These are phyloP conservation scores for Salvia rosmarinus DNA, from an alignment of 257 asterid genomes.

Conservation along the genomic window DNA sequence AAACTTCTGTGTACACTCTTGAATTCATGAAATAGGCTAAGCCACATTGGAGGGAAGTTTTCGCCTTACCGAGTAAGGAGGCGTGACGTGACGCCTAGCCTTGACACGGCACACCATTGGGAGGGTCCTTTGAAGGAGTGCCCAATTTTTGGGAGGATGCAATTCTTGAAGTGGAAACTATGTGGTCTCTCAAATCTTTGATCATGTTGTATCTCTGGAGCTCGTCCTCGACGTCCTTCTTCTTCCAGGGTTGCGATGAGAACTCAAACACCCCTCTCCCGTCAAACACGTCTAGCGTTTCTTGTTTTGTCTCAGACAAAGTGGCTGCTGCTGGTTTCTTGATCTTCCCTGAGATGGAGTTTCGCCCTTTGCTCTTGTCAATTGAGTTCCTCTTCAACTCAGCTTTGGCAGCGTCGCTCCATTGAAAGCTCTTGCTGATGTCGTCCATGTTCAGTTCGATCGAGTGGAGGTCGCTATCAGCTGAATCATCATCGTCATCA, in stretches of 20 bases:
- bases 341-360: conserved; percentile 48
- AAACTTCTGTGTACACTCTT: conserved; percentile 49
- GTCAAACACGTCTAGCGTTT: conserved; percentile 42
- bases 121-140: conserved; percentile 54
- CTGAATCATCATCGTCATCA: conserved; percentile 32
- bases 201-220: conserved; percentile 86
- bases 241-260: conserved; percentile 59
- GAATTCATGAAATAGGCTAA: conserved; percentile 24
- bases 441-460: conserved; percentile 66
- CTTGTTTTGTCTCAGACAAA: conserved; percentile 47
- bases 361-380: conserved; percentile 53
- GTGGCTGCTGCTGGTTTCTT: conserved; percentile 38
- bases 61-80: conserved; percentile 1
- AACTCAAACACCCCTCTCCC: conserved; percentile 50
- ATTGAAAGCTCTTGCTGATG: conserved; percentile 53
- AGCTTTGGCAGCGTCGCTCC: conserved; percentile 48
- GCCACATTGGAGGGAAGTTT: conserved; percentile 10
- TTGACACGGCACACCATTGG: conserved; percentile 44
- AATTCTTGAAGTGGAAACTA: conserved; percentile 67
- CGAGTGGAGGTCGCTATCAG: conserved; percentile 65
- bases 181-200: conserved; percentile 81
- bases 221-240: conserved; percentile 66
- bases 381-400: conserved; percentile 46
- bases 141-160: conserved; percentile 54
- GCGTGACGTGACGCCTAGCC: conserved; percentile 32